These are phyloP conservation scores for Nitzschia putrida DNA, from an alignment of 108 stramenopile species.

Conservation along the genomic window DNA sequence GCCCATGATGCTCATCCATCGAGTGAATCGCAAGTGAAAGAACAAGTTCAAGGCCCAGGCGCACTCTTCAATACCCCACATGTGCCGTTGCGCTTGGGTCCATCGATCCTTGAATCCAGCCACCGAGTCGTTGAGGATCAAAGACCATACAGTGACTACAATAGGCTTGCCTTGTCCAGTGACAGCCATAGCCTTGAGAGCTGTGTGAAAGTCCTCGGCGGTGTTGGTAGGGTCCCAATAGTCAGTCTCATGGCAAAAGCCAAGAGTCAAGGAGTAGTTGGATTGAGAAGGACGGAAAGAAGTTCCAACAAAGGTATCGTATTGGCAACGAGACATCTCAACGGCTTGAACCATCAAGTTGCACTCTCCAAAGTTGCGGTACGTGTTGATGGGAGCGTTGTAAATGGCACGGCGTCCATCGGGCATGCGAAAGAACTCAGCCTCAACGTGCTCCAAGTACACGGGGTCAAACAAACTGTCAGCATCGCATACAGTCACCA, in stretches of 20 bases:
- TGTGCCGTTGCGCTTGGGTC: constrained; percentile 26
- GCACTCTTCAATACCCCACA: constrained; percentile 27
- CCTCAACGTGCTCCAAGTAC: constrained; percentile 24
- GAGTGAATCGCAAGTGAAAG: constrained; percentile 12
- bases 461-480: constrained; percentile 25
- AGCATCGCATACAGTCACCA: constrained; percentile 22
- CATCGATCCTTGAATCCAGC: constrained; percentile 18
- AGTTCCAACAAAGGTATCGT: constrained; percentile 13
- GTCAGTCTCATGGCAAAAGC: constrained; percentile 16
- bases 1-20: constrained; percentile 7
- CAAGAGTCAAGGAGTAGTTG: constrained; percentile 31
- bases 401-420: constrained; percentile 24
- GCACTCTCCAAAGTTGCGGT: constrained; percentile 22
- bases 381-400: constrained; percentile 28
- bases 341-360: constrained; percentile 18
- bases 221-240: constrained; percentile 26
- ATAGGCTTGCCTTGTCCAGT: constrained; percentile 18
- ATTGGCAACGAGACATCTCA: constrained; percentile 18
- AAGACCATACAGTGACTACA: constrained; percentile 16
- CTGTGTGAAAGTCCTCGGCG: constrained; percentile 20
- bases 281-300: constrained; percentile 18
- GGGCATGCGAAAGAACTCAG: constrained; percentile 18
- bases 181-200: constrained; percentile 27
- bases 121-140: constrained; percentile 28
- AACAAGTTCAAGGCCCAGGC: constrained; percentile 7